Conservation (phyloP, 108 stramenopile species). For the Fragilaria crotonensis region DNA sequence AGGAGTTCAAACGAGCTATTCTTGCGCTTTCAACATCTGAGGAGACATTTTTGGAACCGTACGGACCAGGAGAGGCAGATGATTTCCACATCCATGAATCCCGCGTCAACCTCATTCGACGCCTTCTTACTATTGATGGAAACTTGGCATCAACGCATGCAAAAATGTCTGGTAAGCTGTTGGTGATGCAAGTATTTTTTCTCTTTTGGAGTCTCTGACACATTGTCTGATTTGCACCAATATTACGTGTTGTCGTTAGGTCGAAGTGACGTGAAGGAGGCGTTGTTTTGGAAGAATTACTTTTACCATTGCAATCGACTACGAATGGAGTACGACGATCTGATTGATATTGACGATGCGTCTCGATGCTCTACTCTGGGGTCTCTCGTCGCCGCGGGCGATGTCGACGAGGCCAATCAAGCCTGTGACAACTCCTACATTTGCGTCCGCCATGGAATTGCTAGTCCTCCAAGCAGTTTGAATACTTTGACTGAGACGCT, state of each 20-base stretch:
- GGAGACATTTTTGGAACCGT: constrained; percentile 25
- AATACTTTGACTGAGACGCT: constrained; percentile 19
- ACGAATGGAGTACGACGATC: constrained; percentile 12
- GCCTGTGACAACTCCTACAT: constrained; percentile 27
- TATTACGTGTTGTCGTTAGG: neutral
- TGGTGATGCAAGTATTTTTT: too few species aligned
- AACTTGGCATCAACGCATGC: constrained; percentile 31
- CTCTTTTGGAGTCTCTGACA: too few species aligned
- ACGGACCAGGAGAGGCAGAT: constrained; percentile 11
- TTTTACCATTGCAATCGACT: constrained; percentile 39
- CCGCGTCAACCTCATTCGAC: constrained; percentile 39
- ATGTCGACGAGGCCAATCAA: constrained; percentile 8
- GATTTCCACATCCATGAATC: constrained; percentile 24
- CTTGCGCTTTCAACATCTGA: constrained; percentile 20
- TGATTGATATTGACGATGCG: neutral
- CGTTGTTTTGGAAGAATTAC: constrained; percentile 56
- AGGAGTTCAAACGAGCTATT: constrained; percentile 27
- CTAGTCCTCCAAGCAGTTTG: constrained; percentile 27
- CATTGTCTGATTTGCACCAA: neutral
- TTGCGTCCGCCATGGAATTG: too few species aligned
- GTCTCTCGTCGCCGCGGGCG: neutral
- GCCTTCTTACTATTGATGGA: constrained; percentile 38
- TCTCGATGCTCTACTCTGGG: neutral
- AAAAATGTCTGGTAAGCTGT: constrained; percentile 29
- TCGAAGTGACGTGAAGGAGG: constrained; percentile 19